A percentile compares a stretch with the other conserved stretches of the same genome.
phyloP scores from a whole-genome alignment of 2,329 filamentous ascomycete genomes.

The Phaeosphaeriaceae sp. region DNA sequence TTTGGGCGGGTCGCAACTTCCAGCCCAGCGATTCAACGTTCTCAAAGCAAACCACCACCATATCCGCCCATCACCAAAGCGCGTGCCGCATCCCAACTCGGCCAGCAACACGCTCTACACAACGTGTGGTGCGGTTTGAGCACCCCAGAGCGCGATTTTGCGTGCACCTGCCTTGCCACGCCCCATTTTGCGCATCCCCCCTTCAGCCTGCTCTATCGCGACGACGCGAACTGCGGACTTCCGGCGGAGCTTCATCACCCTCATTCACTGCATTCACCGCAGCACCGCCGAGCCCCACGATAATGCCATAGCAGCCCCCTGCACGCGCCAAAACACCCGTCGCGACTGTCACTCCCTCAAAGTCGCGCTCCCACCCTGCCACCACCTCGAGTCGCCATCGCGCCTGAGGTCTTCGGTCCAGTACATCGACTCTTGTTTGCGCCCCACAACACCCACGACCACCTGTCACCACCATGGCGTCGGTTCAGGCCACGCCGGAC shows the following conservation, averaged over 20 bases:
- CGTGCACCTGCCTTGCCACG: slow-evolving; percentile 30
- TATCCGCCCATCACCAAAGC: slow-evolving; percentile 40
- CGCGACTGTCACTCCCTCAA: slow-evolving; percentile 34
- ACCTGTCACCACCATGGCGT: slow-evolving; percentile 69
- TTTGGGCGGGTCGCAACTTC: background rate
- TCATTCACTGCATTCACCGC: slow-evolving; percentile 31
- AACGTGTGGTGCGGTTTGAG: slow-evolving; percentile 41
- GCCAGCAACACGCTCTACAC: slow-evolving; percentile 44
- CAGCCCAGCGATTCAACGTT: slow-evolving; percentile 15
- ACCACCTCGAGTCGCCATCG: slow-evolving; percentile 17
- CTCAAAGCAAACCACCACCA: slow-evolving; percentile 27
- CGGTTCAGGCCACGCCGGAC: slow-evolving; percentile 75
- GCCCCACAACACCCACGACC: slow-evolving; percentile 18
- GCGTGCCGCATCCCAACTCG: slow-evolving; percentile 46
- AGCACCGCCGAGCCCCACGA: slow-evolving; percentile 39
- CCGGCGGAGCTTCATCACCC: slow-evolving; percentile 42
- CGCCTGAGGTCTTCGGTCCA: slow-evolving; percentile 21
- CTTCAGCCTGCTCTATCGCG: slow-evolving; percentile 41
- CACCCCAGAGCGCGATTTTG: slow-evolving; percentile 36
- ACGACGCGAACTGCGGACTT: slow-evolving; percentile 39
- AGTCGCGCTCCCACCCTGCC: slow-evolving; percentile 28
- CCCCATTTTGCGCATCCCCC: slow-evolving; percentile 35
- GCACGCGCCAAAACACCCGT: slow-evolving; percentile 29
- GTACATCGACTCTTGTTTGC: slow-evolving; percentile 21
- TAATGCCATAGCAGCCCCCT: slow-evolving; percentile 45